phyloP scores from a whole-genome alignment of 495 filamentous ascomycete species.

The Annulohypoxylon maeteangense region DNA sequence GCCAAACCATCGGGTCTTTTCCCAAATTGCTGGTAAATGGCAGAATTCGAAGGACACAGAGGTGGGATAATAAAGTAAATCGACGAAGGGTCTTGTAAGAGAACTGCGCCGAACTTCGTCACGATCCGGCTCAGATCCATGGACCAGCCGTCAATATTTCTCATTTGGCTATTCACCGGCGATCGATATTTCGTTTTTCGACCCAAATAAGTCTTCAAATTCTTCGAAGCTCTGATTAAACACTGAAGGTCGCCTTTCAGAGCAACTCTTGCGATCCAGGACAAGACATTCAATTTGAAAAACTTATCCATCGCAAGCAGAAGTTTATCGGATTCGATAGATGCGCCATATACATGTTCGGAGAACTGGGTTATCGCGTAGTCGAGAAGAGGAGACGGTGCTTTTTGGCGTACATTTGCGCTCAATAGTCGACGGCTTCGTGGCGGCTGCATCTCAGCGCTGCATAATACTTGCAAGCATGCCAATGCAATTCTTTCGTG shows the following conservation, averaged over 20 bases:
- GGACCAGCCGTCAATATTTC: not conserved
- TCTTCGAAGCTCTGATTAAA: conserved; percentile 2
- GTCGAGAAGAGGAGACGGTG: not conserved
- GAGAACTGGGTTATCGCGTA: not conserved
- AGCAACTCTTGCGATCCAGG: not conserved
- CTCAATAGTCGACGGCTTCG: not conserved
- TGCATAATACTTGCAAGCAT: not conserved
- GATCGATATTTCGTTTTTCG: not conserved
- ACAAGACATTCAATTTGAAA: not conserved
- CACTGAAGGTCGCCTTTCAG: not conserved
- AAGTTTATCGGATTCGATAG: not conserved
- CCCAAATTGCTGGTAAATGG: not conserved
- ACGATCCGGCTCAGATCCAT: not conserved
- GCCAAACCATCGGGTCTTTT: conserved; percentile 2
- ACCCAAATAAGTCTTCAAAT: conserved; percentile 1
- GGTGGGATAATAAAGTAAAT: conserved; percentile 1
- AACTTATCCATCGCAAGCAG: not conserved
- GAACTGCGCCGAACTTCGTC: not conserved
- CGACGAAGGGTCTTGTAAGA: not conserved
- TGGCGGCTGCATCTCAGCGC: not conserved
- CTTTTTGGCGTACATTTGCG: not conserved
- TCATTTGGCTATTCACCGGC: not conserved
- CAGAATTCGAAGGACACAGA: conserved; percentile 2
- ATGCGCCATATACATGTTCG: not conserved
- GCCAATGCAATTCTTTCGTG: not conserved